Base-by-base conservation (phyloP, 176 grass and related monocot species). In the Eragrostis curvula region DNA sequence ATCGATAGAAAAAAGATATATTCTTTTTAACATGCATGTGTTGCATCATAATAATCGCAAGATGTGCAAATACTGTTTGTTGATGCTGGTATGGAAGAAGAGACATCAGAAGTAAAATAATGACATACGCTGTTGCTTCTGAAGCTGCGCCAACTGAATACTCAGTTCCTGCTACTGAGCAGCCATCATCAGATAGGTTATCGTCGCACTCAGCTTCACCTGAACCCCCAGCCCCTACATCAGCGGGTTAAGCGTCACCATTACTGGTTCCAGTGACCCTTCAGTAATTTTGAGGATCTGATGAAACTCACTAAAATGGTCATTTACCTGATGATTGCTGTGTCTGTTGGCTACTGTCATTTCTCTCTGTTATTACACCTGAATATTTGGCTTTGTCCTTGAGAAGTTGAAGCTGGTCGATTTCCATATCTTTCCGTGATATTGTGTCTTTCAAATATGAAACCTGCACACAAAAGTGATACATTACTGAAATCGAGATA, bases 391-490 rank as follows among this genome's bases (percentile, higher is more conserved):
- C 50, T 83, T 87, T 94, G 32, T 89, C 74, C 73, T 89, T 91
- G 28, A 93, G 20, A 66, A 83, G 79, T 48, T 92, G 94, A 71
- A 97, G 83, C 50, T 91, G 93, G 52, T 94, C 93, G 2, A 99
- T 96, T 87, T 96, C 93, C 66, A 92, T 85, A 83, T 96, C 93
- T 81, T 99, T 99, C 48, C 66, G 92, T 64, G 85, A 71, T 90
- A 96, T 75, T 40, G 89, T 88, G 59, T 94, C 97, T 79, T 96
- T 99, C 65, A 99, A 88, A 85, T 84, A 99, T 75, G 91, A 81
- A 81, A 99, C 97, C 97, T 99, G 84, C 50, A 89, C 52, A 71
- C 44, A 53, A 71, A 20, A 60, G 50, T 5, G 16, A 80, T 30
- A 73, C 12, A 77, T 8, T 66, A 74, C n/a, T 60, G 24, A 85